Conservation (phyloP, 768 basidiomycete species). For the Candolleomyces efflorescens region DNA sequence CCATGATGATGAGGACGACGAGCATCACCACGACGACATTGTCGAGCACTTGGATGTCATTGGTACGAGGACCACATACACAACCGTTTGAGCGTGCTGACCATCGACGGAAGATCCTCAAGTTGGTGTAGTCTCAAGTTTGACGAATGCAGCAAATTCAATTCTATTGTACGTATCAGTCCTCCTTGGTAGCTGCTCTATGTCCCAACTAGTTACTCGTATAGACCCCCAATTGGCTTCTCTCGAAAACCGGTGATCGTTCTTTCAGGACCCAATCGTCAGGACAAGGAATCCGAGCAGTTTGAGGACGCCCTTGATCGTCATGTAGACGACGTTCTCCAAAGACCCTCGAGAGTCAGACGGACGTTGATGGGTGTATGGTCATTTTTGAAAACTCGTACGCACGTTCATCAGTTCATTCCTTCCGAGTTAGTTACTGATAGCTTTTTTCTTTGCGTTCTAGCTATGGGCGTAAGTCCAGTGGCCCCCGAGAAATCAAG, state of each 20-base stretch:
- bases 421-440: not conserved
- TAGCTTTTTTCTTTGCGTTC: not conserved
- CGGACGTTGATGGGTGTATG: conserved; percentile 68
- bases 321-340: conserved; percentile 76
- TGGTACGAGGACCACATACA: conserved; percentile 32
- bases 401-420: conserved; percentile 17
- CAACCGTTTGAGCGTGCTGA: not conserved
- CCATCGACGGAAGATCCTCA: conserved; percentile 50
- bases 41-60: conserved; percentile 84
- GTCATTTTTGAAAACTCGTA: conserved; percentile 83
- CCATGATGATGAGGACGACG: conserved; percentile 8
- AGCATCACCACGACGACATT: conserved; percentile 70
- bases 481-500: not conserved
- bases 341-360: conserved; percentile 52
- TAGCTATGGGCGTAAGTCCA: conserved; percentile 63
- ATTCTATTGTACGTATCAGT: conserved; percentile 55
- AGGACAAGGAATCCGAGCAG: conserved; percentile 26
- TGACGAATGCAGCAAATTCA: conserved; percentile 78
- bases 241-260: conserved; percentile 65
- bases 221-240: conserved; percentile 64
- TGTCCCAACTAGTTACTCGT: not conserved
- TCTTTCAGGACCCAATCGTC: conserved; percentile 41
- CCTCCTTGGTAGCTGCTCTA: not conserved
- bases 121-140: conserved; percentile 66
- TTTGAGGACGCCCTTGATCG: conserved; percentile 54